Evolutionary conservation across 2,329 filamentous ascomycete genomes (phyloP), one percentile per base, ranked within the genome.

Genomic region (Colletotrichum ledebouriae): DNA sequence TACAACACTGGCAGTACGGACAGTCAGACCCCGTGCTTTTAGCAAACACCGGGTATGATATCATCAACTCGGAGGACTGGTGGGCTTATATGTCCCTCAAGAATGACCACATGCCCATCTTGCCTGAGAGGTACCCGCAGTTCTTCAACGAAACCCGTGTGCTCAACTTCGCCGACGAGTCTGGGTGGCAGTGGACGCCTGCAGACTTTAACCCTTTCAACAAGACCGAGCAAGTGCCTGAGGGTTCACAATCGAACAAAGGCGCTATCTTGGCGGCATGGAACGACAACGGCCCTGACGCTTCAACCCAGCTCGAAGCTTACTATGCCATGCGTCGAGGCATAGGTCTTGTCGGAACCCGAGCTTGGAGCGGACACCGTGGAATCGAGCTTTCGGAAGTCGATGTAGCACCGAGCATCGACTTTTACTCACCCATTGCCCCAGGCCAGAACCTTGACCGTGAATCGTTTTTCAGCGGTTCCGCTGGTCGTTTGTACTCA

Each of bases 1-100:
- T 82, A 6, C 82, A 85, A 70, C 83, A 85, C 67, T 85, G 83
- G 83, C 64, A 67, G 39, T 64, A 67, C 29, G 64, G 64, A 2
- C 52, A 85, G 57, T 84, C 82, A 2, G 82, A 84, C 63, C 83
- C 83, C 0, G 72, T 82, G 0, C 70, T 76, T 10, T 78, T 85
- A 0, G 75, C 80, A 11, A 65, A 73, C 1, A 72, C 77, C 4
- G 78, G 77, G 2, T 83, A 84, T 64, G 63, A 75, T 0, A 39
- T 83, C 10, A 76, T 84, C 74, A 85, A 85, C 70, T 83, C 82
- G 1, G 76, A 84, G 49, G 83, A 85, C 69, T 83, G 82, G 81
- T 85, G 82, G 85, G 84, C 82, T 0, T 87, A 87, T 70, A 84
- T 86, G 79, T 82, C 81, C 5, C 72, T 87, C 59, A 87, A 87